A percentile compares a stretch with the other conserved stretches of the same genome.
phyloP scores from a whole-genome alignment of 1,284 basidiomycete genomes.

The Austroboletus niveus region DNA sequence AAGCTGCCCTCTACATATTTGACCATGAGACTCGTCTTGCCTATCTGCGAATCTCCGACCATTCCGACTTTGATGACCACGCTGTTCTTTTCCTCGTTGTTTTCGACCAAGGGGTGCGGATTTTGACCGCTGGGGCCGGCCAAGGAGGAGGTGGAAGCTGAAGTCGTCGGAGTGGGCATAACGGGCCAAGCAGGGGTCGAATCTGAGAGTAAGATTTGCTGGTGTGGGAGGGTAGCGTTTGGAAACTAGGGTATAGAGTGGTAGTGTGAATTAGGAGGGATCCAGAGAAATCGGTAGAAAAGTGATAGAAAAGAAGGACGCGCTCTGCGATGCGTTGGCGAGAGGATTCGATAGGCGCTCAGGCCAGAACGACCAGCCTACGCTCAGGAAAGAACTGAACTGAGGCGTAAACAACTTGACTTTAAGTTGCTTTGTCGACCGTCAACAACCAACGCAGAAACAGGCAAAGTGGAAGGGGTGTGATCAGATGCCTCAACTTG shows the following conservation, averaged over 20 bases:
- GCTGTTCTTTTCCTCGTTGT: conserved; percentile 80
- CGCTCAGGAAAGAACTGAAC: conserved; percentile 27
- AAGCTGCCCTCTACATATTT: conserved; percentile 98
- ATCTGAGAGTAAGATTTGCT: conserved; percentile 17
- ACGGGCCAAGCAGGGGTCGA: conserved; percentile 15
- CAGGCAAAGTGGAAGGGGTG: conserved; percentile 12
- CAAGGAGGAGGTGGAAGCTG: conserved; percentile 42
- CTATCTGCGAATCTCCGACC: conserved; percentile 99
- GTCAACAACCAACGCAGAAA: conserved; percentile 36
- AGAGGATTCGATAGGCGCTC: conserved; percentile 35
- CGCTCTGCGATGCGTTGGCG: conserved; percentile 39
- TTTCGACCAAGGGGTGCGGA: conserved; percentile 51
- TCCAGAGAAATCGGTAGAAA: conserved; percentile 20
- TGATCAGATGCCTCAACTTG: conserved; percentile 10
- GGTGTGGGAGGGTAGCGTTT: conserved; percentile 17
- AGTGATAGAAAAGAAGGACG: conserved; percentile 40
- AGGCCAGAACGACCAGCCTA: conserved; percentile 33
- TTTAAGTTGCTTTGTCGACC: conserved; percentile 30
- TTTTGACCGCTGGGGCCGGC: conserved; percentile 53
- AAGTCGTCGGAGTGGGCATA: conserved; percentile 49
- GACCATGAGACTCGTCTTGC: conserved; percentile 98
- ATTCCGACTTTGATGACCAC: conserved; percentile 98
- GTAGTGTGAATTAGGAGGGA: conserved; percentile 25
- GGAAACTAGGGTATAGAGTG: conserved; percentile 30
- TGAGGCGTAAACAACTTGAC: conserved; percentile 28